Base-by-base conservation (phyloP, 1,284 basidiomycete genomes). In the Phenoliferia sp. region DNA sequence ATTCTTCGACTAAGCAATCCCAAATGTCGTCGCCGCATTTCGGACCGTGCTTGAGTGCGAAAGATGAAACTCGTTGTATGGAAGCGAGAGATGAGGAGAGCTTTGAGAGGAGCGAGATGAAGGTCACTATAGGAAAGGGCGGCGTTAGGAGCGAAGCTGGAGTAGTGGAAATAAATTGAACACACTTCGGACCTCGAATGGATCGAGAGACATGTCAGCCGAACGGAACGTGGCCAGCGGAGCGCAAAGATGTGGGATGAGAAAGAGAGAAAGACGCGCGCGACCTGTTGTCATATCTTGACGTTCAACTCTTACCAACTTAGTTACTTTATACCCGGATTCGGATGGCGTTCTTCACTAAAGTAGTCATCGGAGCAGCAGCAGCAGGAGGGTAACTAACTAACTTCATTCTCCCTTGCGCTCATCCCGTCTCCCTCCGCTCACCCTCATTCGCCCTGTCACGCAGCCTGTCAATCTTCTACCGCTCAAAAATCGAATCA, bases 1-100 rank as follows among this genome's bases (percentile, higher is more conserved):
- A 91, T 81, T 95, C 90, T 77, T 95, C 92, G 28, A 93, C 80
- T 59, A 96, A 86, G 76, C 93, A 96, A 72, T 94, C 92, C 94
- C 94, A 97, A 4, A 98, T 80, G 77, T 96, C 93, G 73, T 95
- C 90, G 15, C 90, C 90, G 68, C 90, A 93, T 61, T 84, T 82
- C 1, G 87, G 81, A 64, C 89, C 92, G 78, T 91, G 88, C 77
- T 92, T 93, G 69, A 95, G 82, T 2, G 92, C 90, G 76, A 88
- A 95, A 2, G 85, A 83, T 32, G 95, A 91, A 35, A 92, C 88
- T 78, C 90, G 93, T 77, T 91, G 89, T 62, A 96, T 95, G 44
- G 90, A 93, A 76, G 88, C 88, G 77, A 94, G 92, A 33, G 91
- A 74, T 54, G 77, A 79, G 22, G 75, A 77, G 63, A 80, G 64